These are phyloP conservation scores for Lipomyces yamadae DNA, from an alignment of 805 yeast genomes.

Conservation along the genomic window DNA sequence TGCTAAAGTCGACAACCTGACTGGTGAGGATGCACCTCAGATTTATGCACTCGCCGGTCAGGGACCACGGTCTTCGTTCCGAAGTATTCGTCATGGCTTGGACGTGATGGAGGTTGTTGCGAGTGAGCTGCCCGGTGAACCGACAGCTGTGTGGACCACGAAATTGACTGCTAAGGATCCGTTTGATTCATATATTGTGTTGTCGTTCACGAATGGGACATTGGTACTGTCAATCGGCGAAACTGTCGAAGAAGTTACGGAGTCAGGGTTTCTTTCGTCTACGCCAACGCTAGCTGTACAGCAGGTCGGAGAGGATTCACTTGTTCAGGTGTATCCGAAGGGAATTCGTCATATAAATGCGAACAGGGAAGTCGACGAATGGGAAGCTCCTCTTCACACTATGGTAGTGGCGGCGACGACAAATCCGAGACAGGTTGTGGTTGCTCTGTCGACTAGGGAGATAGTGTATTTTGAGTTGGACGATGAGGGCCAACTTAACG, in stretches of 20 bases:
- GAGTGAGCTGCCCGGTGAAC: conserved; percentile 72
- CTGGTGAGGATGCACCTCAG: conserved; percentile 49
- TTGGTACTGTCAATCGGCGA: conserved; percentile 79
- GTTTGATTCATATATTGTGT: conserved; percentile 66
- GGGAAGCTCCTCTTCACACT: conserved; percentile 85
- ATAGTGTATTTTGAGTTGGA: conserved; percentile 83
- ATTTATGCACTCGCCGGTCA: conserved; percentile 53
- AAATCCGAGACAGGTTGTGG: conserved; percentile 68
- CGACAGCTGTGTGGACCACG: conserved; percentile 69
- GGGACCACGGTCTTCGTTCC: conserved; percentile 52
- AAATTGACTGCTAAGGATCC: conserved; percentile 52
- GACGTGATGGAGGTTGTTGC: conserved; percentile 66
- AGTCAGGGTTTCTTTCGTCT: conserved; percentile 61
- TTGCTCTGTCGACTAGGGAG: conserved; percentile 75
- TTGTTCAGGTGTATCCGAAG: conserved; percentile 73
- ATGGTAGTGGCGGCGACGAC: conserved; percentile 63
- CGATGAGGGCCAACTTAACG: conserved; percentile 61
- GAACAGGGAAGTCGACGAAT: conserved; percentile 54
- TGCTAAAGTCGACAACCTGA: conserved; percentile 45
- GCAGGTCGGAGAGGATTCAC: conserved; percentile 64
- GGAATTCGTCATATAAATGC: conserved; percentile 66
- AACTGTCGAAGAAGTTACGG: conserved; percentile 72
- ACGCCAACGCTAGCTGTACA: conserved; percentile 70
- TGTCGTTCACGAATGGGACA: conserved; percentile 69
- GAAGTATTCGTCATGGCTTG: conserved; percentile 60